Base-by-base conservation (phyloP, 352 stramenopile species). In the Detonula confervacea region DNA sequence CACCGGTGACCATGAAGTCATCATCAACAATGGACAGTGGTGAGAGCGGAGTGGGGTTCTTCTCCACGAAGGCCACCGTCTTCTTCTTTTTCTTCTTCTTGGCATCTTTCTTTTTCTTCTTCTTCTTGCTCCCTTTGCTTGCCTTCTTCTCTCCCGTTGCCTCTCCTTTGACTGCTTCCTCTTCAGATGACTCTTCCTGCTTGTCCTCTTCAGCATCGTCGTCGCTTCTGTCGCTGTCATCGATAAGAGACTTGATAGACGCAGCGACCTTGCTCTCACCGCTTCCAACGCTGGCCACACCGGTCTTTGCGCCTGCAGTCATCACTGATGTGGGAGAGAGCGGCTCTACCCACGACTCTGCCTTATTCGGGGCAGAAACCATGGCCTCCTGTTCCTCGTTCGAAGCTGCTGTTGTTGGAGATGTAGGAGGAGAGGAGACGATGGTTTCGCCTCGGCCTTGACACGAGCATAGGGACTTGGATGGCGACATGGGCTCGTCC, bases 51-150 rank as follows among this genome's bases (percentile, higher is more conserved):
- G 33, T 42, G 1, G 51, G 65, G 24, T 56, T 54, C 16, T 20
- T 73, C 5, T 46, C 33, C 1, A 73, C 51, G 20, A 64, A 73
- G 29, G 65, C 29, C n/a, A 73, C 65, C 1, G 30, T 5, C 59
- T 56, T 67, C 59, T 12, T 66, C n/a, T 52, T 18, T 4, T 52
- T 35, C 30, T 27, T 59, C 27, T 55, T 60, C 24, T 33, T 12
- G 35, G 18, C 12, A 22, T 29, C 35, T 54, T 55, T 27, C 1
- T 55, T 1, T 20, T 29, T 14, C 22, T 70, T 33, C 9, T 24
- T 35, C 2, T 16, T 7, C 11, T 56, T 56, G 47, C 57, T 67
- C 11, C 42, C 16, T 65, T 33, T 61, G 52, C 24, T 46, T 49
- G 6, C 20, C 24, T 30, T 35, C 55, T 30, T 49, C 35, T 2